Evolutionary conservation across 306 rosid species (phyloP).

Genomic region (Sicyos baderoa): DNA sequence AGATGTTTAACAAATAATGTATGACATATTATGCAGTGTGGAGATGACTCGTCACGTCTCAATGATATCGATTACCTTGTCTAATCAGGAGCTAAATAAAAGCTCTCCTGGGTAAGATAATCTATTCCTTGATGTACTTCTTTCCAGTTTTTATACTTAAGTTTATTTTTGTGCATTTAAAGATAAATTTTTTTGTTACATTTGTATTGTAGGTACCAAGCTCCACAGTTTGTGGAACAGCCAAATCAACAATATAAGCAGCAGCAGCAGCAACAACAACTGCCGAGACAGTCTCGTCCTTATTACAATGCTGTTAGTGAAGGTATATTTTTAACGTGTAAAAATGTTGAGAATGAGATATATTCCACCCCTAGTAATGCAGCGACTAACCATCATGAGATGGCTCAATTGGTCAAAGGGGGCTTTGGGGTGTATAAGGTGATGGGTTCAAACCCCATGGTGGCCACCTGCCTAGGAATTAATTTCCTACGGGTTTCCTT

Average conservation of each 20-base stretch:
- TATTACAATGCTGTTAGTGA: conserved; percentile 67
- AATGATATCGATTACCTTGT: conserved; percentile 81
- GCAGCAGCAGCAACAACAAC: conserved; percentile 50
- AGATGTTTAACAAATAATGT: neutral
- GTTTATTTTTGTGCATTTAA: conserved; percentile 2
- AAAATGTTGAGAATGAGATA: neutral
- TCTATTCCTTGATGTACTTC: neutral
- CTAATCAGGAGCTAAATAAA: conserved; percentile 60
- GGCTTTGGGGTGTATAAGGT: no score
- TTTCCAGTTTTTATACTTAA: neutral
- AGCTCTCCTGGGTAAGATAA: conserved; percentile 69
- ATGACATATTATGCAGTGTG: conserved; percentile 52
- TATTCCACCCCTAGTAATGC: neutral
- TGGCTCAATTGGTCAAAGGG: no score
- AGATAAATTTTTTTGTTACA: conserved; percentile 6
- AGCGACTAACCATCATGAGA: no score
- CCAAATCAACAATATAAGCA: conserved; percentile 48
- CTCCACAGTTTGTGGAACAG: conserved; percentile 53
- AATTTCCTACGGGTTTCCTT: no score
- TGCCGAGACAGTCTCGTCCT: conserved; percentile 52
- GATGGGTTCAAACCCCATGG: no score
- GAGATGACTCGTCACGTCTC: conserved; percentile 99
- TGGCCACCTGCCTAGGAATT: no score
- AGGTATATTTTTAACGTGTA: conserved; percentile 24
- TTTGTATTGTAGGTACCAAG: conserved; percentile 66